A percentile compares a stretch with the other conserved stretches of the same genome.
Evolutionary conservation across 768 basidiomycete species (phyloP).

Genomic region (Pulveroboletus frians): DNA sequence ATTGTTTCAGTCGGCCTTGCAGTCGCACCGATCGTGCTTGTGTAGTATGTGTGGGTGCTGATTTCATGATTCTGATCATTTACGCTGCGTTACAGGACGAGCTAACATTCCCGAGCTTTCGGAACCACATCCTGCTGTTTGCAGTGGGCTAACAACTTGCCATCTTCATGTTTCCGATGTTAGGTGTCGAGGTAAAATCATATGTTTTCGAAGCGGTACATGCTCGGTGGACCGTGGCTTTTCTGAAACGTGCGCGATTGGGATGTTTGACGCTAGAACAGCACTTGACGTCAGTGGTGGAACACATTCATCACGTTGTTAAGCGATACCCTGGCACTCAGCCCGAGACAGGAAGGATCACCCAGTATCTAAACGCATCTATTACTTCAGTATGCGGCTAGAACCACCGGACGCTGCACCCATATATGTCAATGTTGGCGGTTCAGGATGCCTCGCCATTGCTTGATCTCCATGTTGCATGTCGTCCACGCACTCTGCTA

Average conservation of each 20-base stretch:
- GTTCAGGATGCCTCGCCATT: conserved; percentile 46
- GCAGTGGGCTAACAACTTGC: conserved; percentile 35
- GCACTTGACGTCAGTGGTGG: background rate
- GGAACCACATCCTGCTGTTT: conserved; percentile 37
- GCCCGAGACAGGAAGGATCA: conserved; percentile 47
- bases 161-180: conserved; percentile 32
- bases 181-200: background rate
- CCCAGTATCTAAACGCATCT: conserved; percentile 42
- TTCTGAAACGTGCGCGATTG: conserved; percentile 37
- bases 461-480: conserved; percentile 17
- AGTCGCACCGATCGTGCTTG: conserved; percentile 44
- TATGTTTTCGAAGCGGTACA: conserved; percentile 5
- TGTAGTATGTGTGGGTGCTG: conserved; percentile 28
- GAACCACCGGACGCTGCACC: conserved; percentile 5
- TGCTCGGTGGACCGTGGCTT: conserved; percentile 38
- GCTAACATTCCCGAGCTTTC: conserved; percentile 36
- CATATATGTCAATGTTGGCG: conserved; percentile 49
- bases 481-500: conserved; percentile 39
- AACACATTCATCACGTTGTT: conserved; percentile 18
- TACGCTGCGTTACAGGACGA: conserved; percentile 20
- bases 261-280: conserved; percentile 40
- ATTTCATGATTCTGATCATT: background rate
- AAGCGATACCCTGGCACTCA: conserved; percentile 36
- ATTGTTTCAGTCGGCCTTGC: conserved; percentile 40
- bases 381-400: background rate